phyloP scores from a whole-genome alignment of 805 yeast species.

The Zygotorulaspora florentina region DNA sequence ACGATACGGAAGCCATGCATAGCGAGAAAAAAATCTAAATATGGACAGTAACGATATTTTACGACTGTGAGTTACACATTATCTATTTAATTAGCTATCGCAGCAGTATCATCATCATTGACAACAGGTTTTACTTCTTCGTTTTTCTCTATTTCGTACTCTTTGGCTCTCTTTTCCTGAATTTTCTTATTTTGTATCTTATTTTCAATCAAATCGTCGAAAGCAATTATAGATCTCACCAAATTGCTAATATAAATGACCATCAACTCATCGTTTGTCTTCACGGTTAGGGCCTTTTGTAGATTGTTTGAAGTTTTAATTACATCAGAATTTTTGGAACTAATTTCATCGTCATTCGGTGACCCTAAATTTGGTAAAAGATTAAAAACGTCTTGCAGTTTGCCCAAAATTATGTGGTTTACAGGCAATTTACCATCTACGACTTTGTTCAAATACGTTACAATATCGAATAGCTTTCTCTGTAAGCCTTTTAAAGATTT shows the following conservation, averaged over 20 bases:
- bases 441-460: conserved; percentile 71
- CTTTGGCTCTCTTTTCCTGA: conserved; percentile 35
- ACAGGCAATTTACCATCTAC: conserved; percentile 69
- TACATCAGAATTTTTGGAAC: conserved; percentile 25
- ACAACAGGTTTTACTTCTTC: conserved; percentile 34
- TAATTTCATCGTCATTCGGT: conserved; percentile 35
- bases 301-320: conserved; percentile 46
- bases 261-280: conserved; percentile 96
- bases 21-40: not conserved
- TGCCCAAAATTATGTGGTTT: conserved; percentile 85
- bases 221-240: conserved; percentile 91
- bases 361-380: conserved; percentile 72
- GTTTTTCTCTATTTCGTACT: conserved; percentile 37
- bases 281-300: conserved; percentile 77
- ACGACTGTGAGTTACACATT: not conserved
- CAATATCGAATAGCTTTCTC: conserved; percentile 72
- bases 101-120: conserved; percentile 27
- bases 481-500: conserved; percentile 84
- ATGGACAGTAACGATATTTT: no score
- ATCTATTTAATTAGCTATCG: conserved; percentile 2
- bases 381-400: conserved; percentile 91
- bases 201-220: conserved; percentile 94
- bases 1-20: not conserved
- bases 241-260: conserved; percentile 82
- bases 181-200: conserved; percentile 74